phyloP scores from a whole-genome alignment of 202 grass and related monocot genomes.

The Schoenoplectus triqueter region DNA sequence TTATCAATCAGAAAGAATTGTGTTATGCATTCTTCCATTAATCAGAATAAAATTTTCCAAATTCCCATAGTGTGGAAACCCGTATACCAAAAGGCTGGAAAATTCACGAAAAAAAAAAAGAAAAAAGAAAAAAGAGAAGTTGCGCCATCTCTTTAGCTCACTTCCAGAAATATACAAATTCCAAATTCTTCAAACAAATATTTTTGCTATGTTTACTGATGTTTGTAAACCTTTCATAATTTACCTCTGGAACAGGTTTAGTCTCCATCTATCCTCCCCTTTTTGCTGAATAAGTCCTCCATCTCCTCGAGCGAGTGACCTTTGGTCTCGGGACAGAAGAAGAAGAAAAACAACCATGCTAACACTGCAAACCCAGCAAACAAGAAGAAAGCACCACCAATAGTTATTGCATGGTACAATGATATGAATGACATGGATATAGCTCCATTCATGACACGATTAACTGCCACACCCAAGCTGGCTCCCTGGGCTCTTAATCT shows the following conservation, averaged over 20 bases:
- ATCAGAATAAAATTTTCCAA: not conserved
- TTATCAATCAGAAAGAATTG: not conserved
- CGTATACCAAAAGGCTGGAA: too few relatives aligned
- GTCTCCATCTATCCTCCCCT: constrained; percentile 6
- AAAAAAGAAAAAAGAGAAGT: too few relatives aligned
- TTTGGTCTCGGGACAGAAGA: constrained; percentile 60
- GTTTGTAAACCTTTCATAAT: not conserved
- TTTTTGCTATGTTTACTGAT: not conserved
- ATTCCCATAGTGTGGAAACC: too few relatives aligned
- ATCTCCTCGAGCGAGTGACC: constrained; percentile 59
- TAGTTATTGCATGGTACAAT: constrained; percentile 65
- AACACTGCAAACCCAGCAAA: constrained; percentile 48
- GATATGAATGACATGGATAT: constrained; percentile 74
- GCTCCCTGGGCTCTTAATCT: constrained; percentile 59
- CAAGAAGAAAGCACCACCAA: constrained; percentile 72
- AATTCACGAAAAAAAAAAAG: too few relatives aligned
- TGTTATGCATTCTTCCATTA: not conserved
- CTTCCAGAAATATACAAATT: not conserved
- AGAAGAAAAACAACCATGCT: constrained; percentile 57
- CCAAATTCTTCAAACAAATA: not conserved
- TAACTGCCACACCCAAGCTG: constrained; percentile 56
- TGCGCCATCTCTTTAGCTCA: not conserved
- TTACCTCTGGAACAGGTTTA: not conserved
- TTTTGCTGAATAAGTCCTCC: constrained; percentile 51
- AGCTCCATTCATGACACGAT: constrained; percentile 57